Conservation (phyloP, 2,329 filamentous ascomycete species). For the Diplodia sapinea region DNA sequence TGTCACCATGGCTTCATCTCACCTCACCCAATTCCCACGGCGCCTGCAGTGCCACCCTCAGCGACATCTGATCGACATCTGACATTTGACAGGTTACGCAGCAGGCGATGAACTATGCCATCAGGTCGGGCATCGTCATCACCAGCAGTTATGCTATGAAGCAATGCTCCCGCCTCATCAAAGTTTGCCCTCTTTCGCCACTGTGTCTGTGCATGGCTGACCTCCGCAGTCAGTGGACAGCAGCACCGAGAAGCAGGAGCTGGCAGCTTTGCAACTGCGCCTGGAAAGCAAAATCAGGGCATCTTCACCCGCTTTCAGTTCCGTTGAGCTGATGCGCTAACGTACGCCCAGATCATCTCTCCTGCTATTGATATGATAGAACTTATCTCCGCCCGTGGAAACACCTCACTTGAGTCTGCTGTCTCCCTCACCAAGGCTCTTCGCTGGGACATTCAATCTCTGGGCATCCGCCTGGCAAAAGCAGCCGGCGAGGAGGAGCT, state of each 20-base stretch:
- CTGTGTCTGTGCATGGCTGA: slow-evolving; percentile 34
- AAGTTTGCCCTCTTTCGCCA: slow-evolving; percentile 49
- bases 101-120: slow-evolving; percentile 91
- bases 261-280: slow-evolving; percentile 72
- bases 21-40: not conserved
- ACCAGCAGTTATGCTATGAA: slow-evolving; percentile 85
- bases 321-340: not conserved
- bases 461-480: slow-evolving; percentile 76
- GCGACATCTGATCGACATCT: slow-evolving; percentile 4
- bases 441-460: slow-evolving; percentile 78
- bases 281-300: slow-evolving; percentile 87
- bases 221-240: slow-evolving; percentile 20
- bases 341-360: slow-evolving; percentile 70
- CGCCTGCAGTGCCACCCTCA: not conserved
- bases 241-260: slow-evolving; percentile 66
- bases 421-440: slow-evolving; percentile 82
- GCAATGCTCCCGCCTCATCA: slow-evolving; percentile 79
- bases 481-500: slow-evolving; percentile 70
- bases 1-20: not conserved
- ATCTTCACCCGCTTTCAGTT: slow-evolving; percentile 36
- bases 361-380: slow-evolving; percentile 93
- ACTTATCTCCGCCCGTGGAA: slow-evolving; percentile 79
- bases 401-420: slow-evolving; percentile 82
- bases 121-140: slow-evolving; percentile 80
- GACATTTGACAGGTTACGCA: slow-evolving; percentile 61